Evolutionary conservation across 768 basidiomycete genomes (phyloP).

Genomic region (Podaxis sp.): DNA sequence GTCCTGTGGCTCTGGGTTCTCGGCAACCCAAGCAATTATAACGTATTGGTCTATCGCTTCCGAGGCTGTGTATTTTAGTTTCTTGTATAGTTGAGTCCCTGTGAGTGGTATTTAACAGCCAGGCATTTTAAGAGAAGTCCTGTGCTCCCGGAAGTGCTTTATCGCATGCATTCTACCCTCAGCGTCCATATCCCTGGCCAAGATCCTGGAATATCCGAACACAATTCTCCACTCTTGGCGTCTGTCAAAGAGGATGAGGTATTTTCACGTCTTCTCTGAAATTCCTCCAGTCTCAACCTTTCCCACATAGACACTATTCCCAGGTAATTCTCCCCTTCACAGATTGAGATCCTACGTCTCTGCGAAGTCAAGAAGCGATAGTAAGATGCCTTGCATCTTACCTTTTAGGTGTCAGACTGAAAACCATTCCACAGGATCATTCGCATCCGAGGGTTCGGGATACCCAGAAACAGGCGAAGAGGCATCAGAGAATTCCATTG

Average conservation of each 20-base stretch:
- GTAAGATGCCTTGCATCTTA: not conserved
- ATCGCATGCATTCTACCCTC: not conserved
- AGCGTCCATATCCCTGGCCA: not conserved
- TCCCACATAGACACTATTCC: not conserved
- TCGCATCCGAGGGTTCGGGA: not conserved
- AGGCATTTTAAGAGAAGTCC: not conserved
- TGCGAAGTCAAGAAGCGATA: not conserved
- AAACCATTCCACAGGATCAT: not conserved
- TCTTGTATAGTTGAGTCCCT: not conserved
- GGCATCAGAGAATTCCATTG: constrained; percentile 30
- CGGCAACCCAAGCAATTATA: not conserved
- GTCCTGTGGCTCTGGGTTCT: too few relatives aligned
- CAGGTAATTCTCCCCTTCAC: not conserved
- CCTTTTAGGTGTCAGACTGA: not conserved
- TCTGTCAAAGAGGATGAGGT: not conserved
- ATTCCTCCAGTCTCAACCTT: not conserved
- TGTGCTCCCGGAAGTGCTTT: not conserved
- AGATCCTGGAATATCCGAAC: not conserved
- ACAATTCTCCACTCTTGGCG: not conserved
- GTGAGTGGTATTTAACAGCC: not conserved
- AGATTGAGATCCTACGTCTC: not conserved
- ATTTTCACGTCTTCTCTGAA: not conserved
- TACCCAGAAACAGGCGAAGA: constrained; percentile 31
- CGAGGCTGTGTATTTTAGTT: not conserved
- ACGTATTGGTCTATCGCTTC: not conserved